A percentile compares a stretch with the other conserved stretches of the same genome.
These are phyloP conservation scores for Pseudotsuga menziesii DNA, from an alignment of 75 land plant species.

Conservation along the genomic window DNA sequence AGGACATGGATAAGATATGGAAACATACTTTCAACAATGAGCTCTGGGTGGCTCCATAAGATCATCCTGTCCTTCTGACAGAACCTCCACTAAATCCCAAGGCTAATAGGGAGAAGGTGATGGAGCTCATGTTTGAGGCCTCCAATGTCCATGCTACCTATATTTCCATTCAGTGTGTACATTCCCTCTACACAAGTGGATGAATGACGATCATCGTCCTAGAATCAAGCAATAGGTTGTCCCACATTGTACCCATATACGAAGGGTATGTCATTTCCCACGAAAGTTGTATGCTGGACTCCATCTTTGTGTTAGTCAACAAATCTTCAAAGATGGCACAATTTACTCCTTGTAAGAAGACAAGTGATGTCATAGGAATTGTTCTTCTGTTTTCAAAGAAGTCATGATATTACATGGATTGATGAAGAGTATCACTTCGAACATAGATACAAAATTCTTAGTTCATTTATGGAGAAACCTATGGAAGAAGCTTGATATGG, in stretches of 20 bases:
- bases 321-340: no score
- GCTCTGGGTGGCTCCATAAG: constrained; percentile 20
- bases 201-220: constrained; percentile 28
- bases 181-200: constrained; percentile 43
- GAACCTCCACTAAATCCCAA: constrained; percentile 38
- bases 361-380: no score
- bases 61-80: constrained; percentile 28
- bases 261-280: constrained; percentile 26
- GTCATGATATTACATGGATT: no score
- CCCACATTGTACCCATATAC: constrained; percentile 35
- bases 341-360: no score
- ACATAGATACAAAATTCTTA: no score
- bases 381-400: no score
- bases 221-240: constrained; percentile 42
- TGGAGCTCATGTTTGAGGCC: constrained; percentile 43
- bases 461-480: no score
- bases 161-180: constrained; percentile 41
- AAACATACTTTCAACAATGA: constrained; percentile 45
- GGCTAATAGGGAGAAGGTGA: constrained; percentile 48
- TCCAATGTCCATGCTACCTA: constrained; percentile 42
- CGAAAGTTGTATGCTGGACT: constrained; percentile 25
- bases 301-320: no score
- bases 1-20: constrained; percentile 46
- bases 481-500: no score
- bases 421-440: no score